Evolutionary conservation across 1,139 yeast genomes (phyloP).

Genomic region (Trichomonascaceae sp.): DNA sequence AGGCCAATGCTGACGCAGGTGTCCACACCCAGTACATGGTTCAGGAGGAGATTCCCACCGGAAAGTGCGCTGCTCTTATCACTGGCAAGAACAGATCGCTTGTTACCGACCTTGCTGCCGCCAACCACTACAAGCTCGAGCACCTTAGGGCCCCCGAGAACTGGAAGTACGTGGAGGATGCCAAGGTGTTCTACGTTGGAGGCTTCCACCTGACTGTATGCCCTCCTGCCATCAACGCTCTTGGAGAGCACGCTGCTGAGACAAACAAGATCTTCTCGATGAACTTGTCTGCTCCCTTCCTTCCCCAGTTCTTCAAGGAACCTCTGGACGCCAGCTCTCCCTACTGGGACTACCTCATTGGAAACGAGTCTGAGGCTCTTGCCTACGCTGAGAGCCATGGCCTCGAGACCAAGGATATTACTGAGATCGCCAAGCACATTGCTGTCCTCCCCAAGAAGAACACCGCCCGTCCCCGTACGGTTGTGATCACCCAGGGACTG

Average conservation of each 20-base stretch:
- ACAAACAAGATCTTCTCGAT: constrained; percentile 70
- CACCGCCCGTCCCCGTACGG: constrained; percentile 18
- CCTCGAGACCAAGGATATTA: constrained; percentile 46
- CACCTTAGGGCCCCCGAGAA: constrained; percentile 84
- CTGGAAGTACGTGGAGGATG: constrained; percentile 77
- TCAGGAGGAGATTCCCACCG: constrained; percentile 65
- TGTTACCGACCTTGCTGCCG: constrained; percentile 95
- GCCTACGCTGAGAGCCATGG: constrained; percentile 83
- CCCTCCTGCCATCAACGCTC: constrained; percentile 79
- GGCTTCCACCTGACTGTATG: constrained; percentile 98
- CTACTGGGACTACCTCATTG: constrained; percentile 83
- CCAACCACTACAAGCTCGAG: constrained; percentile 85
- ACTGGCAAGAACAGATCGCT: constrained; percentile 81
- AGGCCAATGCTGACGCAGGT: constrained; percentile 82
- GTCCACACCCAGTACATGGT: constrained; percentile 77
- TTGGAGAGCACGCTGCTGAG: constrained; percentile 86
- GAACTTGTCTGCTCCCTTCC: constrained; percentile 94
- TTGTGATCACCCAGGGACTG: constrained; percentile 73
- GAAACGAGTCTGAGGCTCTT: constrained; percentile 95
- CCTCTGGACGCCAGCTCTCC: constrained; percentile 71
- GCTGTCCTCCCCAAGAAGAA: constrained; percentile 56
- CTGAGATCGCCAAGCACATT: constrained; percentile 67
- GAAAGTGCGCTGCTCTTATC: constrained; percentile 96
- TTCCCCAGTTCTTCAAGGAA: constrained; percentile 89
- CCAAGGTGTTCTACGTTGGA: constrained; percentile 79